phyloP scores from a whole-genome alignment of 192 early-diverging fungal genomes.

The Backusella morwellensis region DNA sequence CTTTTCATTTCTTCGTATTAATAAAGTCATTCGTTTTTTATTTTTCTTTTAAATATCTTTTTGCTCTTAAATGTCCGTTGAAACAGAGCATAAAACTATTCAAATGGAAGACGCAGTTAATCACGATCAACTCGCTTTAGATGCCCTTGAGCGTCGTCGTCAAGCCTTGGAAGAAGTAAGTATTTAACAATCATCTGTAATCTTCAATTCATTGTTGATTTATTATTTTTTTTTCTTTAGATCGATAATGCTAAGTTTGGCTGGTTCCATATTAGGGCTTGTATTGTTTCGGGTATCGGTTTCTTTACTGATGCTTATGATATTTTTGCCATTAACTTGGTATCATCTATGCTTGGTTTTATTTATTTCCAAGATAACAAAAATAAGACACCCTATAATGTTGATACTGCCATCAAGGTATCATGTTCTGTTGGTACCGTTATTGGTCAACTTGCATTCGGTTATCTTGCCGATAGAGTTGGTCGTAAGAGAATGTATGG shows the following conservation, averaged over 20 bases:
- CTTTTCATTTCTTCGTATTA: neutral
- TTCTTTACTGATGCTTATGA: conserved; percentile 96
- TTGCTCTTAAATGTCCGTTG: neutral
- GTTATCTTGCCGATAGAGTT: conserved; percentile 79
- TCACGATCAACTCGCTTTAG: neutral
- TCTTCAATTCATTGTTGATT: neutral
- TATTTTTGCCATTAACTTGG: conserved; percentile 90
- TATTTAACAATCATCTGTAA: neutral
- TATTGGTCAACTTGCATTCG: conserved; percentile 86
- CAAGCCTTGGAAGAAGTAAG: conserved; percentile 27
- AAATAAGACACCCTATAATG: conserved; percentile 54
- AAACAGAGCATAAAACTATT: neutral
- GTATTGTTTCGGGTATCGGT: conserved; percentile 72
- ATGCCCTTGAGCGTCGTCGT: conserved; percentile 18
- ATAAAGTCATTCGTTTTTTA: neutral
- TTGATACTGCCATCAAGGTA: conserved; percentile 87
- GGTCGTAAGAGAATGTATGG: conserved; percentile 92
- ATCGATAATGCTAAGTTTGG: conserved; percentile 77
- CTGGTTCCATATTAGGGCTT: conserved; percentile 75
- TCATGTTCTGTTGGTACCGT: conserved; percentile 88
- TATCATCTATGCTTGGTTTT: conserved; percentile 79
- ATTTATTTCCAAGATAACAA: conserved; percentile 52
- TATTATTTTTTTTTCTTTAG: conserved; percentile 20
- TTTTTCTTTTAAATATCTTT: neutral
- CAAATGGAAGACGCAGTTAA: neutral